A percentile compares a stretch with the other conserved stretches of the same genome.
These are phyloP conservation scores for Saccharum spontaneum DNA, from an alignment of 176 grass and related monocot species.

Conservation along the genomic window DNA sequence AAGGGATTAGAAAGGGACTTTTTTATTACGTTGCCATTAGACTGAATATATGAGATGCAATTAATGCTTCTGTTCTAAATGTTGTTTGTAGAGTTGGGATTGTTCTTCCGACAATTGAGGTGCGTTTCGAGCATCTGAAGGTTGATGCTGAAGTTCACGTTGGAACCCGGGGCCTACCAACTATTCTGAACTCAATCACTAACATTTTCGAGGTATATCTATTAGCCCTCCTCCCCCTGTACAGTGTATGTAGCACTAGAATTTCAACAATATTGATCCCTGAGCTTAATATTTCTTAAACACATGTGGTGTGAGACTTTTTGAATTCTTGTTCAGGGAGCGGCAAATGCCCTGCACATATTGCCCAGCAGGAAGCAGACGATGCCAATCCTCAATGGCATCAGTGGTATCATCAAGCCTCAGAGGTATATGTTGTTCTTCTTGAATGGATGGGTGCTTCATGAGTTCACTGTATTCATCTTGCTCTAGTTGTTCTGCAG, in stretches of 20 bases:
- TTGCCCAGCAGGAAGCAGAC: conserved; percentile 20
- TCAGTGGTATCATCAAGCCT: conserved; percentile 29
- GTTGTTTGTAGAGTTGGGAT: conserved; percentile 39
- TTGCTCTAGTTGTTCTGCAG: background rate
- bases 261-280: background rate
- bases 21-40: background rate
- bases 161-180: conserved; percentile 44
- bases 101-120: conserved; percentile 45
- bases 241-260: background rate
- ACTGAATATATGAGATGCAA: background rate
- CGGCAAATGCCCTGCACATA: conserved; percentile 2
- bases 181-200: conserved; percentile 32
- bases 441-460: background rate
- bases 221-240: no score
- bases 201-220: conserved; percentile 42
- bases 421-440: conserved; percentile 4
- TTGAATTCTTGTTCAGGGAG: conserved; percentile 7
- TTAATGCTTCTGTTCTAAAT: background rate
- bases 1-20: background rate
- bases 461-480: background rate
- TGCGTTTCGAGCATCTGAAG: conserved; percentile 47
- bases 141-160: conserved; percentile 28
- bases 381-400: conserved; percentile 19
- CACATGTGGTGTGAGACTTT: background rate
- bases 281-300: background rate